A percentile compares a stretch with the other conserved stretches of the same genome.
These are phyloP conservation scores for Lomentospora prolificans DNA, from an alignment of 2,329 filamentous ascomycete species.

Conservation along the genomic window DNA sequence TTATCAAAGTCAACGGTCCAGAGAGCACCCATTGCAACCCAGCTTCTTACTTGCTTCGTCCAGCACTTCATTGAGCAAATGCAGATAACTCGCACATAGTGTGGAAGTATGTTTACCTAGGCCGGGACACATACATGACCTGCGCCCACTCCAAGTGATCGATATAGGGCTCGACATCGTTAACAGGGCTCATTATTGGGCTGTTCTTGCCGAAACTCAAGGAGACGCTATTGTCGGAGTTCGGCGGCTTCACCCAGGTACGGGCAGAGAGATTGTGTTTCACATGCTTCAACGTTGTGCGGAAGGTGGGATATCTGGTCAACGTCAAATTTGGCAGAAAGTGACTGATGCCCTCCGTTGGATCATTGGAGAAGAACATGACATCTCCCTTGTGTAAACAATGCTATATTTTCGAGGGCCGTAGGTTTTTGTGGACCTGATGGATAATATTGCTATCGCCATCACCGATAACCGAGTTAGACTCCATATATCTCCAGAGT, in stretches of 20 bases:
- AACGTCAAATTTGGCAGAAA: too few species aligned
- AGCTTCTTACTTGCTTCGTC: conserved; percentile 50
- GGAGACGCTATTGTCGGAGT: conserved; percentile 72
- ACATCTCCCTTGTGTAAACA: too few species aligned
- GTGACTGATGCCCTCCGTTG: too few species aligned
- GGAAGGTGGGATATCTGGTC: too few species aligned
- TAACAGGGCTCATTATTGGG: conserved; percentile 39
- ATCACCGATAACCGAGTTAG: too few species aligned
- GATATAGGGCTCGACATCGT: conserved; percentile 64
- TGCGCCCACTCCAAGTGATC: conserved; percentile 58
- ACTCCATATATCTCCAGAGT: too few species aligned
- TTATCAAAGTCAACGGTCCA: conserved; percentile 14
- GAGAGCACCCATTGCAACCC: conserved; percentile 28
- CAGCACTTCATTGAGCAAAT: conserved; percentile 60
- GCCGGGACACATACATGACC: conserved; percentile 66
- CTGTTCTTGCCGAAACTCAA: conserved; percentile 51
- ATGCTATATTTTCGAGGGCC: too few species aligned
- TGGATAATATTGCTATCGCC: too few species aligned
- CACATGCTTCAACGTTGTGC: too few species aligned
- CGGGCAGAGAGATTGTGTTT: conserved; percentile 52
- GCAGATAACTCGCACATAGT: conserved; percentile 70
- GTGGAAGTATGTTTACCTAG: conserved; percentile 59
- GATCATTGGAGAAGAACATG: too few species aligned
- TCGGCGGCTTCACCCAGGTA: conserved; percentile 64
- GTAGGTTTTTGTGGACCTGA: too few species aligned